Conservation (phyloP, 345 rosid genomes). For the Bruguiera gymnorhiza region DNA sequence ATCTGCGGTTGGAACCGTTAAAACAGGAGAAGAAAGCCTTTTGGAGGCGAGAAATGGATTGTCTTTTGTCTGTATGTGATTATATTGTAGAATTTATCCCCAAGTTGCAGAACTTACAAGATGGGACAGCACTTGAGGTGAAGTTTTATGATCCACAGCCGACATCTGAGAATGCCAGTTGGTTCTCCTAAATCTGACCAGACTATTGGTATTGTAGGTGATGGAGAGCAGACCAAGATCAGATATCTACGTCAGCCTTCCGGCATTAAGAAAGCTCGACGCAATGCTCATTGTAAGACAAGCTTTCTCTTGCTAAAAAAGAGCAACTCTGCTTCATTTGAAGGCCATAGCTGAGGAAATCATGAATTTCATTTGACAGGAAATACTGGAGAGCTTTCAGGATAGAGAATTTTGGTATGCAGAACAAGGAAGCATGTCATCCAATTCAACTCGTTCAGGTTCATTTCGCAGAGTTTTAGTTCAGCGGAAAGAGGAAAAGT, state of each 20-base stretch:
- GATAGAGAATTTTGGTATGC: conserved; percentile 89
- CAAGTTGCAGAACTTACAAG: conserved; percentile 49
- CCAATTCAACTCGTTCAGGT: conserved; percentile 65
- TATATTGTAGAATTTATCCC: conserved; percentile 71
- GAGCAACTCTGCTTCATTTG: conserved; percentile 4
- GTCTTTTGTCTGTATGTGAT: conserved; percentile 81
- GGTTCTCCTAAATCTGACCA: conserved; percentile 4
- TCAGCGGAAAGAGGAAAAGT: conserved; percentile 83
- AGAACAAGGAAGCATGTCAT: conserved; percentile 73
- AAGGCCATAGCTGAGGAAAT: background rate
- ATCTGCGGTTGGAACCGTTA: conserved; percentile 74
- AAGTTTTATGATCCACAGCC: conserved; percentile 4
- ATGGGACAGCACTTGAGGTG: conserved; percentile 72
- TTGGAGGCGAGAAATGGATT: conserved; percentile 94
- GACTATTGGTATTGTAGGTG: conserved; percentile 38
- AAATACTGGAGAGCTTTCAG: conserved; percentile 72
- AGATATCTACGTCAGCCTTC: conserved; percentile 80
- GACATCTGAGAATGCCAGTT: background rate
- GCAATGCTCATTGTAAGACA: conserved; percentile 73
- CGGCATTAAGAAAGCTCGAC: conserved; percentile 80
- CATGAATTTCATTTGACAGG: conserved; percentile 45
- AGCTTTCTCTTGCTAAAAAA: background rate
- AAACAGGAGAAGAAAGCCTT: conserved; percentile 68
- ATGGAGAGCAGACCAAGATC: conserved; percentile 69
- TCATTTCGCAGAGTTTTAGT: conserved; percentile 67